Percentiles rank a stretch among this genome's conserved stretches.
Evolutionary conservation across 768 basidiomycete species (phyloP).

Genomic region (Phanerodontia chrysosporium): DNA sequence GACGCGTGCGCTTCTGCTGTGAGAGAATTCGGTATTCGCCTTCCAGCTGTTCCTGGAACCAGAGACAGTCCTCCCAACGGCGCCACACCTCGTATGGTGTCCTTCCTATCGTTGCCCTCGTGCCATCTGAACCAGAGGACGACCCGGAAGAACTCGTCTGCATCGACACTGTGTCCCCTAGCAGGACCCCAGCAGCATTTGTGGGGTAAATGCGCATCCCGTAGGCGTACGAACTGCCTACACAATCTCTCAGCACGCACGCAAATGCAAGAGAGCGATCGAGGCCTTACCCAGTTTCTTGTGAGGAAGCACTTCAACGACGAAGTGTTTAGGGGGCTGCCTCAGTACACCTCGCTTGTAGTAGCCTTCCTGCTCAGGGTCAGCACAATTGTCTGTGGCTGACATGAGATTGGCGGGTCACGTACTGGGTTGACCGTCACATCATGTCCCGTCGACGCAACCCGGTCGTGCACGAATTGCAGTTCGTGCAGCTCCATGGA

Average conservation of each 20-base stretch:
- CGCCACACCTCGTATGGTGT: conserved; percentile 73
- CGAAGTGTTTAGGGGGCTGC: conserved; percentile 54
- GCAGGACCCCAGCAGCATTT: conserved; percentile 20
- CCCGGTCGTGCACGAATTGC: conserved; percentile 8
- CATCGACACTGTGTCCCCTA: neutral
- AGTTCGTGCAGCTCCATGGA: neutral
- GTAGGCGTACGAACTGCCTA: conserved; percentile 53
- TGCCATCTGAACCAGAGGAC: conserved; percentile 20
- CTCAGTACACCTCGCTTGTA: conserved; percentile 61
- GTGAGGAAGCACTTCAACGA: conserved; percentile 54
- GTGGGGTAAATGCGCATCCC: conserved; percentile 59
- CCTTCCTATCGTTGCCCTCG: conserved; percentile 16
- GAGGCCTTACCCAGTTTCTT: conserved; percentile 41
- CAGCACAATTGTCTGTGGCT: neutral
- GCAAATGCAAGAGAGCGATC: neutral
- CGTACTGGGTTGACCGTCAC: conserved; percentile 10
- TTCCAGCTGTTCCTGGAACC: conserved; percentile 70
- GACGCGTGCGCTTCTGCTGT: conserved; percentile 61
- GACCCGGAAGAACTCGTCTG: conserved; percentile 3
- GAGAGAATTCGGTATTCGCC: conserved; percentile 59
- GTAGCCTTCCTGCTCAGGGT: conserved; percentile 31
- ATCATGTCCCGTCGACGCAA: conserved; percentile 2
- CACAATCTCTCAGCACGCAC: conserved; percentile 4
- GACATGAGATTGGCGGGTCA: neutral
- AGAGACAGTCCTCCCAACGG: conserved; percentile 79